phyloP scores from a whole-genome alignment of 805 yeast species.

The Yamadazyma ubonensis region DNA sequence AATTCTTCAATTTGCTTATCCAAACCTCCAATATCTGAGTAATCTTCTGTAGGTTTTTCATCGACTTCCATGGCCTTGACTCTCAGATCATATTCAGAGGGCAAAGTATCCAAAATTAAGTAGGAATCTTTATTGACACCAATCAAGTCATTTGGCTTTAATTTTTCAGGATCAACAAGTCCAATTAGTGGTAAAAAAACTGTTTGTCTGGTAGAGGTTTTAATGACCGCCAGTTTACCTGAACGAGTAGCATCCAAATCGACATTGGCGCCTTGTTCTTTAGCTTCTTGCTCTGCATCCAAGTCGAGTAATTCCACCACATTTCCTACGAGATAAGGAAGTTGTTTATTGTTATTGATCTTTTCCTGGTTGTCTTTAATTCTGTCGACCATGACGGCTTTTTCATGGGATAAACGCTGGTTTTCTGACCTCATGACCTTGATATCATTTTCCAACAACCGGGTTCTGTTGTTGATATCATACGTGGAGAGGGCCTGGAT shows the following conservation, averaged over 20 bases:
- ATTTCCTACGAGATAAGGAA: conserved; percentile 95
- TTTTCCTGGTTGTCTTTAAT: conserved; percentile 95
- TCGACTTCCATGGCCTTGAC: conserved; percentile 99
- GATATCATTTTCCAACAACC: conserved; percentile 89
- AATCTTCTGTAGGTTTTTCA: conserved; percentile 96
- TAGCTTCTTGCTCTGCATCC: conserved; percentile 77
- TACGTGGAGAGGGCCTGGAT: conserved; percentile 73
- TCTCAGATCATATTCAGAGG: conserved; percentile 95
- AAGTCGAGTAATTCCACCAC: conserved; percentile 92
- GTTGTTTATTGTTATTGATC: conserved; percentile 90
- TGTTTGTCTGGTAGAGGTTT: conserved; percentile 96
- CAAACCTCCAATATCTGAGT: conserved; percentile 96
- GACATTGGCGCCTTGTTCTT: conserved; percentile 91
- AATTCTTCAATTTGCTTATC: conserved; percentile 98
- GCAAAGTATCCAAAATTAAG: conserved; percentile 87
- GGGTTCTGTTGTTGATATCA: conserved; percentile 82
- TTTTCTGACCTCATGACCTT: conserved; percentile 91
- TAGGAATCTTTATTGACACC: conserved; percentile 98
- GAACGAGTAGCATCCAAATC: conserved; percentile 87
- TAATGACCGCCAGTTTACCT: conserved; percentile 97
- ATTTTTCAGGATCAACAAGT: conserved; percentile 82
- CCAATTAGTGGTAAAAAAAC: conserved; percentile 96
- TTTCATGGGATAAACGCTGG: conserved; percentile 88
- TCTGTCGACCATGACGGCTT: conserved; percentile 86
- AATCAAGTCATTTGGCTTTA: conserved; percentile 96